A percentile compares a stretch with the other conserved stretches of the same genome.
phyloP scores from a whole-genome alignment of 1,284 basidiomycete genomes.

The Ustilago crameri region DNA sequence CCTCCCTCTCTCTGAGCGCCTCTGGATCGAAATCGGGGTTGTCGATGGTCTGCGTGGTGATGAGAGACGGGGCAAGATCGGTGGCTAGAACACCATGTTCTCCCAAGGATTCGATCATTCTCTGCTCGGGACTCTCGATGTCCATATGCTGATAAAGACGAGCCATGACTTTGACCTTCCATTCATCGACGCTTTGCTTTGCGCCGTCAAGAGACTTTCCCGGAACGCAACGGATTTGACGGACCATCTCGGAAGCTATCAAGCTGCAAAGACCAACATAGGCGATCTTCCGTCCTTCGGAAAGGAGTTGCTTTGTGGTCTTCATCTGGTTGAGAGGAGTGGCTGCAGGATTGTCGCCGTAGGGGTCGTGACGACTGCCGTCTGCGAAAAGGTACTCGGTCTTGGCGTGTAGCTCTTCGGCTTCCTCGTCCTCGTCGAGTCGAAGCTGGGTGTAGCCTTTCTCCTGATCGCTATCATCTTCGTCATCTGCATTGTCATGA shows the following conservation, averaged over 20 bases:
- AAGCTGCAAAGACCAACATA: slow-evolving; percentile 67
- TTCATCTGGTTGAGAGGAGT: slow-evolving; percentile 67
- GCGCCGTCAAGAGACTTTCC: slow-evolving; percentile 51
- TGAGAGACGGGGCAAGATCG: slow-evolving; percentile 64
- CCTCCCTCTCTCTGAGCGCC: slow-evolving; percentile 36
- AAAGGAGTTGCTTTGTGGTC: slow-evolving; percentile 65
- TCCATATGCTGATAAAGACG: slow-evolving; percentile 68
- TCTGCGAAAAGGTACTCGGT: slow-evolving; percentile 66
- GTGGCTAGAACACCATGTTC: slow-evolving; percentile 63
- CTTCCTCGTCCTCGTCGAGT: slow-evolving; percentile 66
- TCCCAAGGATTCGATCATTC: slow-evolving; percentile 67
- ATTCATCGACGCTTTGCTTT: slow-evolving; percentile 57
- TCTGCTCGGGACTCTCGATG: slow-evolving; percentile 63
- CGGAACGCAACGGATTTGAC: slow-evolving; percentile 46
- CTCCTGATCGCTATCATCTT: slow-evolving; percentile 47
- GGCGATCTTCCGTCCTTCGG: slow-evolving; percentile 66
- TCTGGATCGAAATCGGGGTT: slow-evolving; percentile 66
- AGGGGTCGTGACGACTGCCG: slow-evolving; percentile 46
- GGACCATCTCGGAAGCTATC: slow-evolving; percentile 58
- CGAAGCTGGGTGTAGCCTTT: slow-evolving; percentile 66
- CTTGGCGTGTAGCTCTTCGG: slow-evolving; percentile 61
- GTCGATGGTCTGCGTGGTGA: slow-evolving; percentile 63
- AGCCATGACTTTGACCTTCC: slow-evolving; percentile 65
- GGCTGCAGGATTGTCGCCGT: slow-evolving; percentile 48
- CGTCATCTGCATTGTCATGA: slow-evolving; percentile 21